Evolutionary conservation across 176 grass and related monocot species (phyloP).

Genomic region (Oropetium thomaeum): DNA sequence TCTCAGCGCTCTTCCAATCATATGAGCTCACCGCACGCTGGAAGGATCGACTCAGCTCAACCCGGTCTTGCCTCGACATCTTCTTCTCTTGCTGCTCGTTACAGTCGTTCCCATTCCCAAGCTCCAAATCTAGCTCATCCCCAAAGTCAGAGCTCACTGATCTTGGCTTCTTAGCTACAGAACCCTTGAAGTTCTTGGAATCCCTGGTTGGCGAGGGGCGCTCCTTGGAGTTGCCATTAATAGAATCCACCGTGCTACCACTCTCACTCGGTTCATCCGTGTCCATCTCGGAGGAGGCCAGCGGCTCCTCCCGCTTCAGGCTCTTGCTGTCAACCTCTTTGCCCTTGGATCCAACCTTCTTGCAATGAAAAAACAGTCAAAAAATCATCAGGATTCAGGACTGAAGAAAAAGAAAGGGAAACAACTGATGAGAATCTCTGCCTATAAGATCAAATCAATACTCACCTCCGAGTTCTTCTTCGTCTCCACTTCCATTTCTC

Average conservation of each 20-base stretch:
- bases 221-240: slow-evolving; percentile 54
- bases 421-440: background rate
- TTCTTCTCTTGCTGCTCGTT: slow-evolving; percentile 65
- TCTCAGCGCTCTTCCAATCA: slow-evolving; percentile 61
- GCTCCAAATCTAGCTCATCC: slow-evolving; percentile 53
- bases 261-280: slow-evolving; percentile 50
- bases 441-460: background rate
- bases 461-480: slow-evolving; percentile 41
- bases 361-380: slow-evolving; percentile 6
- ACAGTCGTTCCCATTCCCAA: slow-evolving; percentile 34
- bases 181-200: slow-evolving; percentile 33
- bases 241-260: slow-evolving; percentile 34
- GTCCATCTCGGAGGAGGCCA: slow-evolving; percentile 48
- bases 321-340: slow-evolving; percentile 47
- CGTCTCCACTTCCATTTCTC: slow-evolving; percentile 30
- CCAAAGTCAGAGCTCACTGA: slow-evolving; percentile 57
- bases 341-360: slow-evolving; percentile 45
- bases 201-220: slow-evolving; percentile 42
- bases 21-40: slow-evolving; percentile 69
- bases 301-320: slow-evolving; percentile 29
- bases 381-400: slow-evolving; percentile 5
- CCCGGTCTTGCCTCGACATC: slow-evolving; percentile 65
- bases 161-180: slow-evolving; percentile 54
- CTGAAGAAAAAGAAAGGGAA: background rate
- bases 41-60: slow-evolving; percentile 69